Conservation (phyloP, 2,329 filamentous ascomycete species). For the Fusarium sp. region DNA sequence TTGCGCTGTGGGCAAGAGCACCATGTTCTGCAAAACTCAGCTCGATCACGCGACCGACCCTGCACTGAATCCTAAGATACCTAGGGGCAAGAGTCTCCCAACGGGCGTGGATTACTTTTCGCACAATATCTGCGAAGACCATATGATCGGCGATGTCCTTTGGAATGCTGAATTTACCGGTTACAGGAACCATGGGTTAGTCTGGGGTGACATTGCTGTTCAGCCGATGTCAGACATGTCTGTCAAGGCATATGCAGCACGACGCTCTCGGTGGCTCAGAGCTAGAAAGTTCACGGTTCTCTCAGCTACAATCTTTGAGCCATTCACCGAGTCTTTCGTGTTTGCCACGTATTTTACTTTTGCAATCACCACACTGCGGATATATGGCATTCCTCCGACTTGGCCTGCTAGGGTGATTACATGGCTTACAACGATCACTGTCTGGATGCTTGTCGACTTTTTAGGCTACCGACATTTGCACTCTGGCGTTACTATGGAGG, state of each 20-base stretch:
- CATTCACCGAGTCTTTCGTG: constrained; percentile 87
- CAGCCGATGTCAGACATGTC: constrained; percentile 90
- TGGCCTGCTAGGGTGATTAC: constrained; percentile 73
- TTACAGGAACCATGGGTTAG: constrained; percentile 82
- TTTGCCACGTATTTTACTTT: constrained; percentile 85
- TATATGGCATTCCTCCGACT: constrained; percentile 66
- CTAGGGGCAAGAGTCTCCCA: constrained; percentile 56
- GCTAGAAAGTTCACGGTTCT: constrained; percentile 95
- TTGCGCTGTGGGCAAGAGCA: constrained; percentile 95
- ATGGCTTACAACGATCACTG: constrained; percentile 72
- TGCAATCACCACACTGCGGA: constrained; percentile 72
- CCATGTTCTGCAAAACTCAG: constrained; percentile 96
- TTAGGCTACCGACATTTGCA: constrained; percentile 79
- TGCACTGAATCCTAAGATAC: constrained; percentile 55
- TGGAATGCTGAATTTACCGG: constrained; percentile 76
- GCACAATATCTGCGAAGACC: constrained; percentile 96
- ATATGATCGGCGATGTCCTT: constrained; percentile 90
- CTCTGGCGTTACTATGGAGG: constrained; percentile 73
- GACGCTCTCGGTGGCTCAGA: constrained; percentile 88
- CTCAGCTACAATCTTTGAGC: constrained; percentile 89
- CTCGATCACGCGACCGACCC: constrained; percentile 76
- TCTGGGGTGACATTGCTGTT: constrained; percentile 86
- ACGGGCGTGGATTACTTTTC: constrained; percentile 91
- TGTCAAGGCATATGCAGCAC: constrained; percentile 78
- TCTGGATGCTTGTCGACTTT: constrained; percentile 83